Percentiles rank a stretch among this genome's conserved stretches.
Conservation (phyloP, 1,139 yeast genomes). For the Debaryomycetaceae sp. region DNA sequence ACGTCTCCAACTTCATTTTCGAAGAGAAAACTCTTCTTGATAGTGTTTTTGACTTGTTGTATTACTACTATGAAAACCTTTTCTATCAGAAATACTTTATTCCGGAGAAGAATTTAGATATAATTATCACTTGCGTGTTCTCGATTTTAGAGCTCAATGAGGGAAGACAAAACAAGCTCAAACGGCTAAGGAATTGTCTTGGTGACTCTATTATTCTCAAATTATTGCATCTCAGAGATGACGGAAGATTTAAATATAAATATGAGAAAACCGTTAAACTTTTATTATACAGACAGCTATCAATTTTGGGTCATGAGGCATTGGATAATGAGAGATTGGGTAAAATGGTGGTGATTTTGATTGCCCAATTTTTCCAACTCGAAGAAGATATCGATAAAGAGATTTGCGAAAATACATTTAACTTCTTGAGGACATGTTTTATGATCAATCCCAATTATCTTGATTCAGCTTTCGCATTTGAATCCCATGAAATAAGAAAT, state of each 20-base stretch:
- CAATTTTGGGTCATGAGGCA: slow-evolving; percentile 31
- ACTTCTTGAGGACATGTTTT: slow-evolving; percentile 33
- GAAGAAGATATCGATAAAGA: slow-evolving; percentile 11
- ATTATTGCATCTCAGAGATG: slow-evolving; percentile 20
- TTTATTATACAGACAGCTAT: slow-evolving; percentile 44
- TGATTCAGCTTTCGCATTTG: slow-evolving; percentile 13
- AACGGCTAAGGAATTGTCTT: slow-evolving; percentile 20
- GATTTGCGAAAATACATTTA: slow-evolving; percentile 29
- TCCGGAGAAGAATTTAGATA: slow-evolving; percentile 20
- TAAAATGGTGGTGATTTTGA: slow-evolving; percentile 26
- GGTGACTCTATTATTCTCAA: slow-evolving; percentile 29
- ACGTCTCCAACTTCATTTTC: slow-evolving; percentile 32
- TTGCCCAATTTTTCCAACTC: slow-evolving; percentile 28
- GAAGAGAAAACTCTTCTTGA: slow-evolving; percentile 31
- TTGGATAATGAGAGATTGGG: slow-evolving; percentile 29
- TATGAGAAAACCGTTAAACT: slow-evolving; percentile 24
- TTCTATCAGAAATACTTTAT: slow-evolving; percentile 24
- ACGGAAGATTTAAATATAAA: slow-evolving; percentile 7
- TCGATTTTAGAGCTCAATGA: slow-evolving; percentile 30
- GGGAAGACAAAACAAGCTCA: slow-evolving; percentile 9
- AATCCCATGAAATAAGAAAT: slow-evolving; percentile 18
- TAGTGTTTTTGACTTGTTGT: slow-evolving; percentile 23
- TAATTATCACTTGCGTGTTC: slow-evolving; percentile 27
- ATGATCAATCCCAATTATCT: slow-evolving; percentile 24
- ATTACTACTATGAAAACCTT: slow-evolving; percentile 20